Evolutionary conservation across 257 asterid genomes (phyloP).

Genomic region (Jacaranda mimosifolia): DNA sequence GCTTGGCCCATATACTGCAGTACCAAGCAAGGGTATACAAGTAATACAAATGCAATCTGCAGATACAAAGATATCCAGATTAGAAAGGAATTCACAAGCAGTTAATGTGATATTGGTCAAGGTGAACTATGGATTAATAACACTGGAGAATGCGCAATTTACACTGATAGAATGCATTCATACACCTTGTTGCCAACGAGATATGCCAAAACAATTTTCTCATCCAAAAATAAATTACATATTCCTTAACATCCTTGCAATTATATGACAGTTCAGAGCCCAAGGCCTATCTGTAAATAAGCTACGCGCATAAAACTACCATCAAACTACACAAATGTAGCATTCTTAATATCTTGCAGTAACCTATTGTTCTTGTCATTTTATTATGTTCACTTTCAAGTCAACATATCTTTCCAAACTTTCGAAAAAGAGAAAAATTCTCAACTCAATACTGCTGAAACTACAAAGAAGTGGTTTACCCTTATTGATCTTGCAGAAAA

Average conservation of each 20-base stretch:
- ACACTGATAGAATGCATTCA: neutral
- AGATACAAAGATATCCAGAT: slow-evolving; percentile 34
- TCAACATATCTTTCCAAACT: neutral
- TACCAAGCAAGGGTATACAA: slow-evolving; percentile 89
- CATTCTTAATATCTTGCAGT: slow-evolving; percentile 11
- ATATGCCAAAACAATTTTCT: neutral
- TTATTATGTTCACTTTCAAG: slow-evolving; percentile 9
- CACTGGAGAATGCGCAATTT: slow-evolving; percentile 15
- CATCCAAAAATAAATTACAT: slow-evolving; percentile 10
- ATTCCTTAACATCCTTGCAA: slow-evolving; percentile 6
- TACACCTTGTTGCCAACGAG: neutral
- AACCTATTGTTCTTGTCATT: neutral
- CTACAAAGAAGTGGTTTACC: slow-evolving; percentile 53
- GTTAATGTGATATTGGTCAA: neutral
- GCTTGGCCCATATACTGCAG: slow-evolving; percentile 99
- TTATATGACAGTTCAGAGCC: no score
- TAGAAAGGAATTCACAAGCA: slow-evolving; percentile 14
- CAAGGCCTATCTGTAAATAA: neutral
- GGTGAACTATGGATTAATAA: slow-evolving; percentile 11
- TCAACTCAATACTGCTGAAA: slow-evolving; percentile 21
- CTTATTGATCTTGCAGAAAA: slow-evolving; percentile 78
- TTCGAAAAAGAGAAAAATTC: slow-evolving; percentile 11
- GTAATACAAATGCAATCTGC: slow-evolving; percentile 81
- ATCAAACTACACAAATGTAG: neutral
- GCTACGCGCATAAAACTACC: slow-evolving; percentile 1